A percentile compares a stretch with the other conserved stretches of the same genome.
These are phyloP conservation scores for Prinsepia uniflora DNA, from an alignment of 306 rosid species.

Conservation along the genomic window DNA sequence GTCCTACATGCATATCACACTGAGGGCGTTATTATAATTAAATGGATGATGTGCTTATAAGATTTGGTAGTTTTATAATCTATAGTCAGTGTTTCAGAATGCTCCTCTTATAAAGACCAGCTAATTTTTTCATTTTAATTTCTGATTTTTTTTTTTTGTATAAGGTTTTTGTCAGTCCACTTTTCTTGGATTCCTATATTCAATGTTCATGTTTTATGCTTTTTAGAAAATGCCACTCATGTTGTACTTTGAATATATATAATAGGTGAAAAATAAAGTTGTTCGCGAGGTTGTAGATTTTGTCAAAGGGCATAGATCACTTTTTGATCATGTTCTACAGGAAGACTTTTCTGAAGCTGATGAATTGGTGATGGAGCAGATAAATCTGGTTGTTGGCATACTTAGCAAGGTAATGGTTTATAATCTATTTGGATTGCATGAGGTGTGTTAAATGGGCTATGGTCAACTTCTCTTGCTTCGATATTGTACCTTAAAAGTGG, in stretches of 20 bases:
- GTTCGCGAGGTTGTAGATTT: slow-evolving; percentile 88
- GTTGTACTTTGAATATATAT: slow-evolving; percentile 9
- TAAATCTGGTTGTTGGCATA: slow-evolving; percentile 81
- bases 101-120: background rate
- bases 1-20: background rate
- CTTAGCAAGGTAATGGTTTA: slow-evolving; percentile 74
- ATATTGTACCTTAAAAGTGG: background rate
- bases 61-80: background rate
- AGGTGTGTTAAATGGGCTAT: background rate
- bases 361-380: slow-evolving; percentile 77
- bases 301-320: slow-evolving; percentile 77
- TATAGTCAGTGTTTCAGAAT: background rate
- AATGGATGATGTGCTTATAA: background rate
- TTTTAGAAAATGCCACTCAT: slow-evolving; percentile 8
- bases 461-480: slow-evolving; percentile 13
- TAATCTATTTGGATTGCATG: slow-evolving; percentile 2
- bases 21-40: background rate
- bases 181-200: background rate
- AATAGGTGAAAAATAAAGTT: slow-evolving; percentile 82
- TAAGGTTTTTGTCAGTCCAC: background rate
- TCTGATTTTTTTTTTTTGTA: background rate
- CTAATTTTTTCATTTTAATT: too few relatives aligned
- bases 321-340: slow-evolving; percentile 72
- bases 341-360: slow-evolving; percentile 69
- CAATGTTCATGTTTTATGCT: background rate